These are phyloP conservation scores for Lunularia cruciata DNA, from an alignment of 225 moss, liverwort and hornwort genomes.

Conservation along the genomic window DNA sequence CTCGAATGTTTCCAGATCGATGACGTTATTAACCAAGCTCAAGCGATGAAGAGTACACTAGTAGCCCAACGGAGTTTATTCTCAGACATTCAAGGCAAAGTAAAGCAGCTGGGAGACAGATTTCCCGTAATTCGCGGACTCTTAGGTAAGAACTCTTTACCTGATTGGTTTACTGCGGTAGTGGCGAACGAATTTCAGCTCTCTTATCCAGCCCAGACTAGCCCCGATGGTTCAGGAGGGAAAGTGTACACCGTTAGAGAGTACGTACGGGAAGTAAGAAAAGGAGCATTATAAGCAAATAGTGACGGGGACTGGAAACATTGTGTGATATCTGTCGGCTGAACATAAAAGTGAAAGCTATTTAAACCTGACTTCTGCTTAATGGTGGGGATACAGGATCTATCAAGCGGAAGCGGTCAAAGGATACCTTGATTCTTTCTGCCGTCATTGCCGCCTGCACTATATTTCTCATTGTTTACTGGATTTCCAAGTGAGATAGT, in stretches of 20 bases:
- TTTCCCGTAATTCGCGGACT: conserved; percentile 90
- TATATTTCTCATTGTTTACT: conserved; percentile 83
- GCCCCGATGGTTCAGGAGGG: too few species aligned
- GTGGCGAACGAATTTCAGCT: too few species aligned
- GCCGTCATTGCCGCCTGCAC: conserved; percentile 90
- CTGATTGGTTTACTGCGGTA: too few species aligned
- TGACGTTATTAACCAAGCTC: conserved; percentile 91
- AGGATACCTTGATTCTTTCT: conserved; percentile 83
- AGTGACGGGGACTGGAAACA: too few species aligned
- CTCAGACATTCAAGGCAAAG: conserved; percentile 81
- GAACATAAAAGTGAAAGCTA: too few species aligned
- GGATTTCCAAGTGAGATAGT: conserved; percentile 74
- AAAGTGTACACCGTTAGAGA: too few species aligned
- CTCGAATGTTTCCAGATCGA: conserved; percentile 59
- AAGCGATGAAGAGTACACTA: conserved; percentile 75
- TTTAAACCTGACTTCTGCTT: background rate
- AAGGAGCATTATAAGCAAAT: too few species aligned
- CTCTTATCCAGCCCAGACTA: too few species aligned
- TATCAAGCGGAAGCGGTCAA: conserved; percentile 93
- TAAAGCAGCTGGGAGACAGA: conserved; percentile 87
- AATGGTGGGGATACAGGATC: conserved; percentile 53
- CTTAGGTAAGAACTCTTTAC: conserved; percentile 52
- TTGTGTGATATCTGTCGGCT: too few species aligned
- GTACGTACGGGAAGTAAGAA: too few species aligned
- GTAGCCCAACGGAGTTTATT: conserved; percentile 73